Conservation (phyloP, 164 flowering plant species). For the Chimonanthus praecox region DNA sequence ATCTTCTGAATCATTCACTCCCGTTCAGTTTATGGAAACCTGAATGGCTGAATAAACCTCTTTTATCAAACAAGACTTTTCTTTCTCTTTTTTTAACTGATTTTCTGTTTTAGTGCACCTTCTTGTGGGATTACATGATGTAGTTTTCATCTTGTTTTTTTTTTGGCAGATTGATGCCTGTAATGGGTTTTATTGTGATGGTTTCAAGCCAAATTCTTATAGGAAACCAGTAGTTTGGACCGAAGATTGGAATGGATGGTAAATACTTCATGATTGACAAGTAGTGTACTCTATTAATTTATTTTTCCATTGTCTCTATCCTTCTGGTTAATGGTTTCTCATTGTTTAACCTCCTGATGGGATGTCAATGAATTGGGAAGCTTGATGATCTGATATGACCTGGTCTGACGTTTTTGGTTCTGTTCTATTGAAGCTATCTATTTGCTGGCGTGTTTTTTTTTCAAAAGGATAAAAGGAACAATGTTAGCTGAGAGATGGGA, state of each 20-base stretch:
- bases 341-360: background rate
- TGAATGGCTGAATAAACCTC: background rate
- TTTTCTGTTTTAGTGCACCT: slow-evolving; percentile 3
- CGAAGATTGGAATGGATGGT: slow-evolving; percentile 98
- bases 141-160: background rate
- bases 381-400: background rate
- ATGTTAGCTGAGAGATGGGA: too few species aligned
- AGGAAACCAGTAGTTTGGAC: slow-evolving; percentile 87
- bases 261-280: slow-evolving; percentile 13
- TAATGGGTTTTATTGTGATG: slow-evolving; percentile 92
- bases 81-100: background rate
- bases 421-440: too few species aligned
- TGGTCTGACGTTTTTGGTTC: background rate
- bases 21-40: background rate
- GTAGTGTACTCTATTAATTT: slow-evolving; percentile 2
- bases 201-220: slow-evolving; percentile 69
- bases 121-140: background rate
- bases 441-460: too few species aligned
- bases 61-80: background rate
- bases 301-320: background rate
- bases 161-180: slow-evolving; percentile 75
- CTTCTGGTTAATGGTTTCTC: background rate
- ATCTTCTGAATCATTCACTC: background rate
- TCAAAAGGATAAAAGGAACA: too few species aligned
- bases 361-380: background rate